Conservation (phyloP, 1,284 basidiomycete species). For the Papiliotrema fonsecae region DNA sequence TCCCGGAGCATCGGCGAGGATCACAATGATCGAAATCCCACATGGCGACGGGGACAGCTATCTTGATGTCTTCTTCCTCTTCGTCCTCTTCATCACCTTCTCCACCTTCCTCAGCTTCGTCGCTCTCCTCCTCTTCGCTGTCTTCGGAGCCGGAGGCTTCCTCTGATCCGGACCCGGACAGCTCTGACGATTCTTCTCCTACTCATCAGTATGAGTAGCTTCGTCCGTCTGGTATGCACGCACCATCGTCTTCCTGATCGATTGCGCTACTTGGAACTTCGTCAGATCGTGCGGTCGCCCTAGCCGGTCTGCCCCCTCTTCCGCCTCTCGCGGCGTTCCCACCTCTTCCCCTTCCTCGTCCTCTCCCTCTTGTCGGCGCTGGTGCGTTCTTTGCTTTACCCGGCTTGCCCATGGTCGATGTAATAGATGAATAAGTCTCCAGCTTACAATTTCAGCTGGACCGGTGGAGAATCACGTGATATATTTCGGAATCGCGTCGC, state of each 20-base stretch:
- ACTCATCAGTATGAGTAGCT: neutral
- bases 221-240: slow-evolving; percentile 18
- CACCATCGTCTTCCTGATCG: slow-evolving; percentile 18
- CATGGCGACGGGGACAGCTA: slow-evolving; percentile 75
- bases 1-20: slow-evolving; percentile 88
- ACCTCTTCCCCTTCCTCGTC: slow-evolving; percentile 24
- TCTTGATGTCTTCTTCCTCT: slow-evolving; percentile 37
- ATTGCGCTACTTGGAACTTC: slow-evolving; percentile 1
- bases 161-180: slow-evolving; percentile 12
- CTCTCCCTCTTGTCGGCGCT: slow-evolving; percentile 24
- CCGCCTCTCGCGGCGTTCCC: slow-evolving; percentile 14
- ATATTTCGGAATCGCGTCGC: neutral
- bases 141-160: slow-evolving; percentile 15
- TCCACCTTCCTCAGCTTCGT: slow-evolving; percentile 26
- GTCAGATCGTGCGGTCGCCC: slow-evolving; percentile 10
- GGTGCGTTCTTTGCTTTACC: slow-evolving; percentile 29
- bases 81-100: slow-evolving; percentile 46
- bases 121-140: slow-evolving; percentile 27
- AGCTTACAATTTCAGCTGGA: neutral
- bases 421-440: neutral
- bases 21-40: slow-evolving; percentile 99
- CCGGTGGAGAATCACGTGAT: neutral
- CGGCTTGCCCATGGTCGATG: slow-evolving; percentile 35
- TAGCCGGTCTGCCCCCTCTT: slow-evolving; percentile 25
- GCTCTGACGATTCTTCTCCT: slow-evolving; percentile 7